A percentile compares a stretch with the other conserved stretches of the same genome.
phyloP scores from a whole-genome alignment of 306 rosid species.

The Boehmeria nivea region DNA sequence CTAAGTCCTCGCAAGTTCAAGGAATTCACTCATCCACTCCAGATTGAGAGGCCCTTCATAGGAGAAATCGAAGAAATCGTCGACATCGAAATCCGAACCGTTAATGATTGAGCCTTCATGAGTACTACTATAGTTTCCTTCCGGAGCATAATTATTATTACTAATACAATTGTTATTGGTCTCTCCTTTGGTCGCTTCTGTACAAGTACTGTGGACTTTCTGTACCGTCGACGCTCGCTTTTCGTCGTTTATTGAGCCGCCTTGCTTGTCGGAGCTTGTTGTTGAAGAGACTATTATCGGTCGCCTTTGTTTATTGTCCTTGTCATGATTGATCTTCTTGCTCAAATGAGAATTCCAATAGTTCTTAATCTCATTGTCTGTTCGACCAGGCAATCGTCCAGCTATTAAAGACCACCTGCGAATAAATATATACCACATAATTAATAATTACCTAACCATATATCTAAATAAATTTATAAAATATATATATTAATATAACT shows the following conservation, averaged over 20 bases:
- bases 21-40: conserved; percentile 53
- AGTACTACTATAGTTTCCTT: not conserved
- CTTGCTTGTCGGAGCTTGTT: not conserved
- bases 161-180: not conserved
- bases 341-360: conserved; percentile 41
- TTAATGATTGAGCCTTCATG: conserved; percentile 10
- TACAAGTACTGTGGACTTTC: too few species aligned
- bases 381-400: conserved; percentile 60
- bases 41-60: conserved; percentile 39
- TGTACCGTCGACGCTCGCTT: too few species aligned
- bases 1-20: conserved; percentile 6
- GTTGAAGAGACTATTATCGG: conserved; percentile 7
- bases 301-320: conserved; percentile 13
- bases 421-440: not conserved
- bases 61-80: conserved; percentile 55
- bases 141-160: not conserved
- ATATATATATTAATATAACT: not conserved
- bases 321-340: conserved; percentile 1
- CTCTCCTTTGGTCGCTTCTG: not conserved
- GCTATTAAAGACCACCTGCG: conserved; percentile 70
- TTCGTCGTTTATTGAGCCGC: not conserved
- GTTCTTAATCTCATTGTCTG: conserved; percentile 70
- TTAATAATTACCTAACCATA: not conserved
- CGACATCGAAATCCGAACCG: conserved; percentile 24
- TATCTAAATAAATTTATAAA: too few species aligned